A percentile compares a stretch with the other conserved stretches of the same genome.
Conservation (phyloP, 345 rosid genomes). For the Abelmoschus esculentus region DNA sequence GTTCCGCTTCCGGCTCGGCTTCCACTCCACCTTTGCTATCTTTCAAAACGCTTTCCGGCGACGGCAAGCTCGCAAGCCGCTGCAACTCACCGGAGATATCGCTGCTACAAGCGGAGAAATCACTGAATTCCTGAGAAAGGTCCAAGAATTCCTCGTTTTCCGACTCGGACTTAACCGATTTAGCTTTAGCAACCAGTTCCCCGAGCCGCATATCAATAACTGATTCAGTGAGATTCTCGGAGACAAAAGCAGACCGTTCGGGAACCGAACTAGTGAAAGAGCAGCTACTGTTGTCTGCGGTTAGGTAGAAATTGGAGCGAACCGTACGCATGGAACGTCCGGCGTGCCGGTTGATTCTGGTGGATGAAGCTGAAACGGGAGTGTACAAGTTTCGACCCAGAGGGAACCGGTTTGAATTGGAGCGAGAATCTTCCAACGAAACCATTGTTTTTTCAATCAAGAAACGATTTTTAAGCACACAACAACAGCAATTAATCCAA, state of each 20-base stretch:
- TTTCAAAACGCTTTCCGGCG: conserved; percentile 24
- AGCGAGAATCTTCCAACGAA: conserved; percentile 61
- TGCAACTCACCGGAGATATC: conserved; percentile 93
- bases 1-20: conserved; percentile 44
- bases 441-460: conserved; percentile 37
- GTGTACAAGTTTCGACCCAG: conserved; percentile 33
- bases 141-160: conserved; percentile 53
- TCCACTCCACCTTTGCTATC: conserved; percentile 13
- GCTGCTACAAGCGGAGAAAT: conserved; percentile 77
- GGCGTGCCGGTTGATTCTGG: conserved; percentile 42
- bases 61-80: conserved; percentile 69
- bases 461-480: neutral
- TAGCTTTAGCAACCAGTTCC: conserved; percentile 51
- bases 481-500: neutral
- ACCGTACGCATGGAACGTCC: conserved; percentile 94
- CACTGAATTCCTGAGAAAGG: conserved; percentile 74
- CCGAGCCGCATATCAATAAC: conserved; percentile 86
- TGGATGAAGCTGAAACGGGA: conserved; percentile 29
- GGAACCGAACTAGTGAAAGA: conserved; percentile 36
- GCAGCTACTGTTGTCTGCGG: conserved; percentile 34
- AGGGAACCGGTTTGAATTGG: conserved; percentile 60
- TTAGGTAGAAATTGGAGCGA: conserved; percentile 56
- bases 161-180: conserved; percentile 31
- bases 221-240: conserved; percentile 77
- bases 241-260: conserved; percentile 39